phyloP scores from a whole-genome alignment of 2,329 filamentous ascomycete genomes.

The Pseudogymnoascus verrucosus region DNA sequence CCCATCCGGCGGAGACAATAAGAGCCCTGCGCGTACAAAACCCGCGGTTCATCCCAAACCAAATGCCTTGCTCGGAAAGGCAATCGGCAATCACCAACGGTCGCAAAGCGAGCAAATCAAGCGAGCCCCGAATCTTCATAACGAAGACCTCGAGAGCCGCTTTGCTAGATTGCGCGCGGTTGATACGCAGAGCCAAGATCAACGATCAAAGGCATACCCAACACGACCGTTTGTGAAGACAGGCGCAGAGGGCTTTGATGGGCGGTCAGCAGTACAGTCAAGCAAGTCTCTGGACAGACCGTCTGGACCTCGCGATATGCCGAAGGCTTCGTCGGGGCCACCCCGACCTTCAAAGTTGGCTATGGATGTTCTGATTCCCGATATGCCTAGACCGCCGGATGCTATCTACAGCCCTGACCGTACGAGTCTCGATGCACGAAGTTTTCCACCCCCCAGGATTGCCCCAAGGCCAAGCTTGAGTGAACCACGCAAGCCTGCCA shows the following conservation, averaged over 20 bases:
- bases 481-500: not conserved
- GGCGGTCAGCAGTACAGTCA: not conserved
- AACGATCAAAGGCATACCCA: not conserved
- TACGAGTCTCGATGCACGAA: constrained; percentile 3
- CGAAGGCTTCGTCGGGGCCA: constrained; percentile 19
- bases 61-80: constrained; percentile 54
- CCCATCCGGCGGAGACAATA: constrained; percentile 25
- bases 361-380: constrained; percentile 21
- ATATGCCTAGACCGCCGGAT: constrained; percentile 28
- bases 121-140: constrained; percentile 23
- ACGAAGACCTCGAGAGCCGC: constrained; percentile 45
- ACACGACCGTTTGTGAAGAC: not conserved
- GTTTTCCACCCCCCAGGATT: not conserved
- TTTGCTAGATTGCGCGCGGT: constrained; percentile 43
- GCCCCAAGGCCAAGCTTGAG: not conserved
- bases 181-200: not conserved
- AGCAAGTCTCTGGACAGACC: constrained; percentile 10
- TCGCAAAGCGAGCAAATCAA: constrained; percentile 17
- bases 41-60: constrained; percentile 58
- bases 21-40: constrained; percentile 32
- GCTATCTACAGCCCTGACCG: constrained; percentile 29
- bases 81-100: constrained; percentile 34
- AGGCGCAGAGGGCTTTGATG: not conserved
- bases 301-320: constrained; percentile 25
- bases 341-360: constrained; percentile 16